These are phyloP conservation scores for Dactylonectria estremocensis DNA, from an alignment of 2,329 filamentous ascomycete species.

Conservation along the genomic window DNA sequence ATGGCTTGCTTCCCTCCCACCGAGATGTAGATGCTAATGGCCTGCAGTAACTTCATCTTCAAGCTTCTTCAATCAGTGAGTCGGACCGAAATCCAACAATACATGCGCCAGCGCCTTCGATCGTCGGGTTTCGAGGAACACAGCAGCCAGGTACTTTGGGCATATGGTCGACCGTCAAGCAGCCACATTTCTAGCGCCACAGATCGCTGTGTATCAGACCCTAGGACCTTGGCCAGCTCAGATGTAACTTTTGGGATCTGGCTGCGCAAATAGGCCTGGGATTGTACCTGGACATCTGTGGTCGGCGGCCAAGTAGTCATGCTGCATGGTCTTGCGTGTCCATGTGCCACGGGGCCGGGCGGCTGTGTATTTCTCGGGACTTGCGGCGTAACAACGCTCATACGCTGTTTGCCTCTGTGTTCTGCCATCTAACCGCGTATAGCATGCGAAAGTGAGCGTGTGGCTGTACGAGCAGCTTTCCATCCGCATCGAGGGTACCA, in stretches of 20 bases:
- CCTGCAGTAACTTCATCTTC: conserved; percentile 65
- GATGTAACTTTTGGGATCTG: not conserved
- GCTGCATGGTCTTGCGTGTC: not conserved
- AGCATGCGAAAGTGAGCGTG: conserved; percentile 88
- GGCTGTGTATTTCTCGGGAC: conserved; percentile 15
- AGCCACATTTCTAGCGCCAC: not conserved
- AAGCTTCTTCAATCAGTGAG: conserved; percentile 82
- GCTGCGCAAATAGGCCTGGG: not conserved
- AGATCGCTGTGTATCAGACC: not conserved
- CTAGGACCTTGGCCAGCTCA: not conserved
- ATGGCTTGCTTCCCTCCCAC: conserved; percentile 21
- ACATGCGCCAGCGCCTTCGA: conserved; percentile 19
- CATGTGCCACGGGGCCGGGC: not conserved
- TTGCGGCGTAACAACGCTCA: not conserved
- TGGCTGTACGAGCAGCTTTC: conserved; percentile 98
- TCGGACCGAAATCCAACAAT: conserved; percentile 28
- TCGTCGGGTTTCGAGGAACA: conserved; percentile 38
- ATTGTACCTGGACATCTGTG: not conserved
- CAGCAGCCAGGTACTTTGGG: conserved; percentile 17
- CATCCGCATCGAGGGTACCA: conserved; percentile 96
- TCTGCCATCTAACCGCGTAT: conserved; percentile 46
- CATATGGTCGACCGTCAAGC: not conserved
- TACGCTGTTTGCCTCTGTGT: not conserved
- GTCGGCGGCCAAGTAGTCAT: too few species aligned
- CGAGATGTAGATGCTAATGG: conserved; percentile 42